Base-by-base conservation (phyloP, 176 grass and related monocot species). In the Olyra latifolia region DNA sequence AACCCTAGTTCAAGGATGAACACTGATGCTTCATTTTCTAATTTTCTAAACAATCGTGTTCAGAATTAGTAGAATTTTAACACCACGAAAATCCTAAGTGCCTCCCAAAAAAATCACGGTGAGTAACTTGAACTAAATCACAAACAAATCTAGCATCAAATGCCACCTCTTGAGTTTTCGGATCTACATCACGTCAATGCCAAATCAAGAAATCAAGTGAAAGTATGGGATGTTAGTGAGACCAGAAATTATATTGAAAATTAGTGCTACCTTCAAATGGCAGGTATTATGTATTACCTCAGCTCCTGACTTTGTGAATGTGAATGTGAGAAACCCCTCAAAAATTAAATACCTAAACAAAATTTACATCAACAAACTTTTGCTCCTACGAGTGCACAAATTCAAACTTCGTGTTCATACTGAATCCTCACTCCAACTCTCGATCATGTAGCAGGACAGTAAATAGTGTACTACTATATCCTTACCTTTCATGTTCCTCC, bases 221-320 rank as follows among this genome's bases (percentile, higher is more conserved):
- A 59, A 76, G 67, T 10, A 76, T 19, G 1, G 15, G 8, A 43
- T 61, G 15, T 29, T 76, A 76, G 23, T 58, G 40, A 61, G 55
- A 76, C 10, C 14, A 20, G 41, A 76, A 61, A 76, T 61, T 57
- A 60, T 44, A 38, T 44, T 23, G 53, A 44, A 75, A 75, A 60
- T 24, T 23, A 59, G 4, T 23, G 17, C n/a, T 58, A 30, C 35
- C 12, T 58, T 35, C 10, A 24, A 16, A 46, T 20, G 29, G 39
- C 45, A 24, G 25, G 62, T 25, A 59, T 29, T 27, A 38, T 12
- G 62, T 25, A 59, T 29, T 27, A 38, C 20, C 62, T 25, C 30
- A 16, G 10, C 50, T 45, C 12, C 35, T 4, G n/a, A 23, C 53
- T 56, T 1, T 56, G 8, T 56, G 12, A 14, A 61, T 56, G 8